These are phyloP conservation scores for Talaromyces sp. DNA, from an alignment of 2,329 filamentous ascomycete genomes.

Conservation along the genomic window DNA sequence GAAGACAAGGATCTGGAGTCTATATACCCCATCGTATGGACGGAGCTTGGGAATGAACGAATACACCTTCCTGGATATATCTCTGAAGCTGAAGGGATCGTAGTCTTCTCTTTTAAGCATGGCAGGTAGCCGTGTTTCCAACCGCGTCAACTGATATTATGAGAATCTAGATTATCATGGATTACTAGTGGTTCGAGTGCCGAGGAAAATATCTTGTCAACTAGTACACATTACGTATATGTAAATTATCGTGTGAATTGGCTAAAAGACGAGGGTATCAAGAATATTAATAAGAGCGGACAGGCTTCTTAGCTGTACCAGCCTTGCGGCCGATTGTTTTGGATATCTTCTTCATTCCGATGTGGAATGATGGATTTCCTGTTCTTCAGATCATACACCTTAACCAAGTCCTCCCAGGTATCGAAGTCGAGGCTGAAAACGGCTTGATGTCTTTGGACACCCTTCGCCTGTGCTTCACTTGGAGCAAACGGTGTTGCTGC, in stretches of 20 bases:
- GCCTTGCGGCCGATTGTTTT: conserved; percentile 49
- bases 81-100: no score
- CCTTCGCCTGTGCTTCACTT: conserved; percentile 46
- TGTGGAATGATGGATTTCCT: conserved; percentile 75
- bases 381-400: conserved; percentile 66
- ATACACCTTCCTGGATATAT: no score
- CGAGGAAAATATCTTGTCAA: no score
- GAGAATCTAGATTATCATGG: no score
- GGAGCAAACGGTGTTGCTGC: conserved; percentile 44
- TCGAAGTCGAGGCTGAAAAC: conserved; percentile 83
- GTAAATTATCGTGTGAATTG: neutral
- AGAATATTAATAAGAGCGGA: neutral
- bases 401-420: conserved; percentile 73
- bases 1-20: neutral
- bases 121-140: no score
- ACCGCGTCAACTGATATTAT: no score
- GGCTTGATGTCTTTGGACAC: conserved; percentile 71
- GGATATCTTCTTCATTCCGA: conserved; percentile 60
- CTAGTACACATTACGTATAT: no score
- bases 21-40: neutral
- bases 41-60: no score
- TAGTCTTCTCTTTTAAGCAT: no score
- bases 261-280: neutral
- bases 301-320: conserved; percentile 57
- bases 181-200: no score